Conservation (phyloP, 495 filamentous ascomycete genomes). For the Aspergillus baeticus region DNA sequence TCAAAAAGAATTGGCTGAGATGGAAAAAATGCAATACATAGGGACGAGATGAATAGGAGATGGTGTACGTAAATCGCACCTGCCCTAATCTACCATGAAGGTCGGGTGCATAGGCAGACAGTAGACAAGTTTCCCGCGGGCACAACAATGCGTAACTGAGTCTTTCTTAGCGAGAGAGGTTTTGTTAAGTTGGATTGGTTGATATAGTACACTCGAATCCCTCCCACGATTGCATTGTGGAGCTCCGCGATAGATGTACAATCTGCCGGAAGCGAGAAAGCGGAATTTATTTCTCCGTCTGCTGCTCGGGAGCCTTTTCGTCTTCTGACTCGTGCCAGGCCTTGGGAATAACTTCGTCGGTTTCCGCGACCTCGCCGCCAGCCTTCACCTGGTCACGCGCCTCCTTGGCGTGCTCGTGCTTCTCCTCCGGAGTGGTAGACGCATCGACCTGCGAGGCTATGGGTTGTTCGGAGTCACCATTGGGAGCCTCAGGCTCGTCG, state of each 20-base stretch:
- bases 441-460: constrained; percentile 16
- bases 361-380: constrained; percentile 32
- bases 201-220: too few relatives aligned
- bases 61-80: too few relatives aligned
- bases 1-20: not conserved
- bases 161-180: too few relatives aligned
- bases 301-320: constrained; percentile 25
- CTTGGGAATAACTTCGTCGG: constrained; percentile 49
- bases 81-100: too few relatives aligned
- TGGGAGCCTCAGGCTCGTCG: constrained; percentile 52
- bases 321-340: constrained; percentile 46
- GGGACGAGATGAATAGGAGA: too few relatives aligned
- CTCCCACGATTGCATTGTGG: too few relatives aligned
- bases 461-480: constrained; percentile 13
- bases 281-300: constrained; percentile 26
- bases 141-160: too few relatives aligned
- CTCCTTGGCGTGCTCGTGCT: constrained; percentile 28
- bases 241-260: not conserved
- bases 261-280: not conserved
- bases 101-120: too few relatives aligned
- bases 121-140: too few relatives aligned
- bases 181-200: too few relatives aligned
- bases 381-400: constrained; percentile 24
- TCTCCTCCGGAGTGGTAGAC: constrained; percentile 24
- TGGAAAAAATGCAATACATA: too few relatives aligned